Conservation (phyloP, 2,329 filamentous ascomycete species). For the Alternaria consortialis region DNA sequence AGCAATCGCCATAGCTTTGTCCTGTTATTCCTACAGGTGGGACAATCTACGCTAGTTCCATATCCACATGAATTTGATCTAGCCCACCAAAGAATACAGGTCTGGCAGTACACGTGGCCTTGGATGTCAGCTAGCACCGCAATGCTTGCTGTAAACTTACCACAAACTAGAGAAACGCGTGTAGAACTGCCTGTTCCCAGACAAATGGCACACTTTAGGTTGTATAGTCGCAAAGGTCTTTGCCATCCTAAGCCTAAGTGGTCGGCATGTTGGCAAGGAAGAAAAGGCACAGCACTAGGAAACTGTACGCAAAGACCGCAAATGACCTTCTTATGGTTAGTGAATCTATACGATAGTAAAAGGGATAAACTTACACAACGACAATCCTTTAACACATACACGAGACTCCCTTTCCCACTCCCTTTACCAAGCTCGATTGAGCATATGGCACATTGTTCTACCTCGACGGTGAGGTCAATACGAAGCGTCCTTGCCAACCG, state of each 20-base stretch:
- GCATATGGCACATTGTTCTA: slow-evolving; percentile 5
- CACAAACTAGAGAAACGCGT: slow-evolving; percentile 5
- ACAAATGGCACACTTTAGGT: slow-evolving; percentile 5
- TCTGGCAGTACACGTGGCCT: slow-evolving; percentile 10
- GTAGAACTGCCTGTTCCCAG: not conserved
- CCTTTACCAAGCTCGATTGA: not conserved
- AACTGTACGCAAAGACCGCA: slow-evolving; percentile 2
- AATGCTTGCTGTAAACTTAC: not conserved
- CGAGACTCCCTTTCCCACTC: not conserved
- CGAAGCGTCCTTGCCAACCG: not conserved
- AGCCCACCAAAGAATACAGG: not conserved
- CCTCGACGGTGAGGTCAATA: not conserved
- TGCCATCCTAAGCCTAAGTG: not conserved
- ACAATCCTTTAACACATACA: slow-evolving; percentile 8
- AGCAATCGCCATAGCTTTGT: slow-evolving; percentile 1
- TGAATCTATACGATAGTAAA: not conserved
- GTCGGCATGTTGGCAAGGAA: slow-evolving; percentile 1
- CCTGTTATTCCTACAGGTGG: slow-evolving; percentile 1
- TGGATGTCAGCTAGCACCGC: not conserved
- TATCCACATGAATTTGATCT: not conserved
- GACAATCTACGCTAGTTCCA: not conserved
- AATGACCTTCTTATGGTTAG: slow-evolving; percentile 4
- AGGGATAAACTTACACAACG: not conserved
- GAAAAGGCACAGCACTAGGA: not conserved
- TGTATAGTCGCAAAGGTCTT: slow-evolving; percentile 4